phyloP scores from a whole-genome alignment of 148 eudicot genomes.

The Beta vulgaris region DNA sequence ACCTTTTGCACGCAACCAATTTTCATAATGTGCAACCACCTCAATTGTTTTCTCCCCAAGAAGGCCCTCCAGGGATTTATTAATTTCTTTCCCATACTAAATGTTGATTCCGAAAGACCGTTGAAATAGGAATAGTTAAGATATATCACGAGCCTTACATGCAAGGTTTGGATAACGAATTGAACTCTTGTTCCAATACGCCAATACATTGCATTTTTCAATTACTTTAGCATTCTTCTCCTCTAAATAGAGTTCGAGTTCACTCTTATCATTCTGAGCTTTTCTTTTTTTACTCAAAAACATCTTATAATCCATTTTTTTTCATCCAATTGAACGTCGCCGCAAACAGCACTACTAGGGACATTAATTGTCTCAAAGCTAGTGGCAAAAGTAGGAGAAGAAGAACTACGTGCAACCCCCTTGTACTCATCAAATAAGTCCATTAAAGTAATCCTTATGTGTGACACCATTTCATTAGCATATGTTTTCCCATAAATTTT shows the following conservation, averaged over 20 bases:
- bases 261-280: not conserved
- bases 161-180: too few species aligned
- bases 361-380: not conserved
- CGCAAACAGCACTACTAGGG: not conserved
- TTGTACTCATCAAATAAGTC: too few species aligned
- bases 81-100: not conserved
- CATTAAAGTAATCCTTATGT: too few species aligned
- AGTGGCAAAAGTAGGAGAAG: conserved; percentile 7
- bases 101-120: too few species aligned
- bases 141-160: too few species aligned
- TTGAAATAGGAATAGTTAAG: too few species aligned
- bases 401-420: not conserved
- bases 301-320: not conserved
- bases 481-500: too few species aligned
- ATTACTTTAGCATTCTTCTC: not conserved
- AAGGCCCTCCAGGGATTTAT: not conserved
- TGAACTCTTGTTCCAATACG: too few species aligned
- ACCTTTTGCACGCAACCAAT: not conserved
- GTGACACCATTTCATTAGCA: too few species aligned
- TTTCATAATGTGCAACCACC: not conserved
- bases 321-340: not conserved
- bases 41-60: conserved; percentile 3
- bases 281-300: conserved; percentile 1
- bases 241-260: not conserved
- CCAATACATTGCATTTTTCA: not conserved